Evolutionary conservation across 2,329 filamentous ascomycete species (phyloP).

Genomic region (Cladophialophora yegresii): DNA sequence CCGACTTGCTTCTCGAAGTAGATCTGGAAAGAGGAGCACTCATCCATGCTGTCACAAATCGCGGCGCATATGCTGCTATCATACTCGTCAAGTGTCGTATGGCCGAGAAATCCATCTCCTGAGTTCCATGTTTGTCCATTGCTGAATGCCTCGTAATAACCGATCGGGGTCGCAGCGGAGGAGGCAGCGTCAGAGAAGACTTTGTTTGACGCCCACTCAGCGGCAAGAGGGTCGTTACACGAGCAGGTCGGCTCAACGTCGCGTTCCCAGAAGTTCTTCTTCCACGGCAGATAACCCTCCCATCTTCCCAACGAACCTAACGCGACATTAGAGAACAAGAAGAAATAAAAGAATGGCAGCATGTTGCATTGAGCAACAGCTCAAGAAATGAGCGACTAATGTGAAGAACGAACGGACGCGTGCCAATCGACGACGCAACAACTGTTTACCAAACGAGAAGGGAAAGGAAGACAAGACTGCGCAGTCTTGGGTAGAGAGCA

Average conservation of each 20-base stretch:
- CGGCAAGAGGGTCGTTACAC: conserved; percentile 19
- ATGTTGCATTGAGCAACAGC: conserved; percentile 32
- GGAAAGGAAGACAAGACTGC: neutral
- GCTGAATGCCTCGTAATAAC: conserved; percentile 27
- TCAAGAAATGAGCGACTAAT: conserved; percentile 28
- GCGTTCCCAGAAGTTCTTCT: conserved; percentile 20
- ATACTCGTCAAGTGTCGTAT: conserved; percentile 29
- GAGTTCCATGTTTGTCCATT: conserved; percentile 27
- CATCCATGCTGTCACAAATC: conserved; percentile 27
- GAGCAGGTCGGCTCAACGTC: conserved; percentile 27
- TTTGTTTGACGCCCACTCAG: conserved; percentile 21
- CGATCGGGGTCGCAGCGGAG: conserved; percentile 22
- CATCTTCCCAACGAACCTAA: conserved; percentile 23
- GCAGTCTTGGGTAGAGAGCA: conserved; percentile 5
- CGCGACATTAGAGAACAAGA: conserved; percentile 28
- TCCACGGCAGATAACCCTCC: conserved; percentile 15
- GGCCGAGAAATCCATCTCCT: conserved; percentile 31
- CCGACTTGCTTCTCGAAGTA: conserved; percentile 31
- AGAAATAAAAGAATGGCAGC: conserved; percentile 33
- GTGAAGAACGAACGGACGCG: conserved; percentile 30
- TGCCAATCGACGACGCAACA: conserved; percentile 22
- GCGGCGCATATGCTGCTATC: conserved; percentile 27
- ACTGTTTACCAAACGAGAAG: conserved; percentile 14
- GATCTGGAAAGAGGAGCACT: conserved; percentile 31
- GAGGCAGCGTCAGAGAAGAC: conserved; percentile 21